These are phyloP conservation scores for Candida krabiensis DNA, from an alignment of 805 yeast species.

Conservation along the genomic window DNA sequence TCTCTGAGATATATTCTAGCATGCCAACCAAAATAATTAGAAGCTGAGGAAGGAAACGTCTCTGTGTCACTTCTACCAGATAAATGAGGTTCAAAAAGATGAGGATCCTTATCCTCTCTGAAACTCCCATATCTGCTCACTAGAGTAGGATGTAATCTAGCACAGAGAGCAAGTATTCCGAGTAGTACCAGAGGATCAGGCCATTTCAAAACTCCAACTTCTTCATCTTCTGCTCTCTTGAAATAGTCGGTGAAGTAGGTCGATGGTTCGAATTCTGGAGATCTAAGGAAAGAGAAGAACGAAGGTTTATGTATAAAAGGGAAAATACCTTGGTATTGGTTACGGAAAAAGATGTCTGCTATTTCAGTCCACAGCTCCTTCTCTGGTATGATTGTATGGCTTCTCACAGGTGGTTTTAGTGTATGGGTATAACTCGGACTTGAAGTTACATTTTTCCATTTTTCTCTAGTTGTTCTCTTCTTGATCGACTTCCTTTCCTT, in stretches of 20 bases:
- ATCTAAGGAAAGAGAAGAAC: conserved; percentile 9
- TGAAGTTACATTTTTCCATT: too few relatives aligned
- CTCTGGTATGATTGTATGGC: conserved; percentile 10
- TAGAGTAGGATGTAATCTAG: conserved; percentile 35
- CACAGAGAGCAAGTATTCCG: conserved; percentile 37
- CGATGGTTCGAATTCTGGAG: conserved; percentile 10
- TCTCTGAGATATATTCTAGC: conserved; percentile 33
- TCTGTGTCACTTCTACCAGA: conserved; percentile 1
- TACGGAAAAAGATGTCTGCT: conserved; percentile 12
- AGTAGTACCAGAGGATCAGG: conserved; percentile 33
- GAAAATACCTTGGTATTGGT: conserved; percentile 16
- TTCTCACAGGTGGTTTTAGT: too few relatives aligned
- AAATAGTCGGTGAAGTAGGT: conserved; percentile 12
- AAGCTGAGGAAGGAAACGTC: conserved; percentile 31
- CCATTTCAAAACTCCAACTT: conserved; percentile 9
- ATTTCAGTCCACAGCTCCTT: conserved; percentile 13
- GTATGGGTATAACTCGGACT: too few relatives aligned
- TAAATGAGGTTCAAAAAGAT: conserved; percentile 27
- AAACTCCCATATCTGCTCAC: conserved; percentile 35
- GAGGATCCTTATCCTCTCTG: conserved; percentile 29
- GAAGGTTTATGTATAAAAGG: conserved; percentile 16
- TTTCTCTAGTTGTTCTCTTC: neutral
- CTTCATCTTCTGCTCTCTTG: conserved; percentile 4
- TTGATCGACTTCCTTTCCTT: conserved; percentile 1
- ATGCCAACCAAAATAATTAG: conserved; percentile 41